These are phyloP conservation scores for Ulmus americana DNA, from an alignment of 331 rosid genomes.

Conservation along the genomic window DNA sequence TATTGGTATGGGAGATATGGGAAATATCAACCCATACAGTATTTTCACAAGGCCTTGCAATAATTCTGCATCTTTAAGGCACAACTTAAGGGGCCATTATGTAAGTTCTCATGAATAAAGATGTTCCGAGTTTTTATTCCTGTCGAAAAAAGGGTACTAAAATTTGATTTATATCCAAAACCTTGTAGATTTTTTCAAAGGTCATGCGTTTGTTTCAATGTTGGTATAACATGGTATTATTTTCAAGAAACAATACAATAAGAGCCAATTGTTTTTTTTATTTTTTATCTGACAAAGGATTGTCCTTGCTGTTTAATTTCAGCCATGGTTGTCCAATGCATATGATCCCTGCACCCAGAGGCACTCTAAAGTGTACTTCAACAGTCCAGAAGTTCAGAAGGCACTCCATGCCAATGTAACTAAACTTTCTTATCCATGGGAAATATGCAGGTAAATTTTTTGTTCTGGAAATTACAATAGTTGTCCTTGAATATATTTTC, in stretches of 20 bases:
- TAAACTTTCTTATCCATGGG: conserved; percentile 64
- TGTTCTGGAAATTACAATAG: conserved; percentile 7
- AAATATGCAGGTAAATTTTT: conserved; percentile 64
- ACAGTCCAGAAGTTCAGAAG: conserved; percentile 81
- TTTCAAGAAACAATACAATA: neutral
- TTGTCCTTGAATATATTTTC: conserved; percentile 8
- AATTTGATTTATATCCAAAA: neutral
- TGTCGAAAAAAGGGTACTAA: neutral
- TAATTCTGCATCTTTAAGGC: conserved; percentile 42
- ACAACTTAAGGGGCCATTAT: conserved; percentile 61
- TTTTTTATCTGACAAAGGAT: neutral
- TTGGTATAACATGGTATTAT: neutral
- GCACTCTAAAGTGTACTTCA: conserved; percentile 64
- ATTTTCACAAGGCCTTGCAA: conserved; percentile 65
- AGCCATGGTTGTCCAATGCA: conserved; percentile 94
- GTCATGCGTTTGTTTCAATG: neutral
- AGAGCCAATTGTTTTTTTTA: neutral
- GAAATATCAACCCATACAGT: conserved; percentile 81
- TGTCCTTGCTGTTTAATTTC: conserved; percentile 14
- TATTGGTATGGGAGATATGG: conserved; percentile 49
- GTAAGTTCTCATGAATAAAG: conserved; percentile 42
- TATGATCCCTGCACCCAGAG: conserved; percentile 87
- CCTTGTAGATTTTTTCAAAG: neutral
- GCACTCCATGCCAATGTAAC: conserved; percentile 92
- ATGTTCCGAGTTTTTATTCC: neutral